Conservation (phyloP, 1,139 yeast genomes). For the Candida glucosophila region DNA sequence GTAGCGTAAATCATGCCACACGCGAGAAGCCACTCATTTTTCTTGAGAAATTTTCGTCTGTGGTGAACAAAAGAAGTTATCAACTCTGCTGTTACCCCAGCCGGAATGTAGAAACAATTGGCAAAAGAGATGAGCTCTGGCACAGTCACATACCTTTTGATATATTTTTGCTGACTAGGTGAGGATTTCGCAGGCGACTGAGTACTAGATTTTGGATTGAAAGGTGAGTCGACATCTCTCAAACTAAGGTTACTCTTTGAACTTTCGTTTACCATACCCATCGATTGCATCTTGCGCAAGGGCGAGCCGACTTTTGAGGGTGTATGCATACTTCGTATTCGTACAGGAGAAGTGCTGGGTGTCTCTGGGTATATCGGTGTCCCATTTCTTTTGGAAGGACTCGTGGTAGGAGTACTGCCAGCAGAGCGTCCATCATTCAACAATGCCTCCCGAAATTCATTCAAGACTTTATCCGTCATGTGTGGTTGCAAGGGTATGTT, state of each 20-base stretch:
- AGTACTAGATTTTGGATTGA: slow-evolving; percentile 16
- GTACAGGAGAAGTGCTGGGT: slow-evolving; percentile 2
- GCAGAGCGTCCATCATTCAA: slow-evolving; percentile 22
- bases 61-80: slow-evolving; percentile 43
- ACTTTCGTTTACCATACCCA: slow-evolving; percentile 16
- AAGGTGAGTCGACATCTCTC: slow-evolving; percentile 22
- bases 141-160: slow-evolving; percentile 24
- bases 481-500: slow-evolving; percentile 55
- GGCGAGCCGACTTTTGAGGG: slow-evolving; percentile 18
- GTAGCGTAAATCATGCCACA: slow-evolving; percentile 60
- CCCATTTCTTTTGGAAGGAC: slow-evolving; percentile 10
- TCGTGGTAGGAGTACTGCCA: slow-evolving; percentile 20
- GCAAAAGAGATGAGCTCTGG: slow-evolving; percentile 51
- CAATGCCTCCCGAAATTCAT: slow-evolving; percentile 33
- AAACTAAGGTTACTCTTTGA: slow-evolving; percentile 8
- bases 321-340: neutral
- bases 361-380: slow-evolving; percentile 2
- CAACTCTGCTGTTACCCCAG: slow-evolving; percentile 40
- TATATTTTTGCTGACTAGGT: slow-evolving; percentile 16
- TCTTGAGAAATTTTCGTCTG: slow-evolving; percentile 40
- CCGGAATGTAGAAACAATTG: slow-evolving; percentile 55
- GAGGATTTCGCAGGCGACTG: slow-evolving; percentile 6
- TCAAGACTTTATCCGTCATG: slow-evolving; percentile 28
- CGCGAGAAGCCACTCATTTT: slow-evolving; percentile 59
- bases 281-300: slow-evolving; percentile 18